Evolutionary conservation across 805 yeast species (phyloP).

Genomic region (Lipomyces anomalus): DNA sequence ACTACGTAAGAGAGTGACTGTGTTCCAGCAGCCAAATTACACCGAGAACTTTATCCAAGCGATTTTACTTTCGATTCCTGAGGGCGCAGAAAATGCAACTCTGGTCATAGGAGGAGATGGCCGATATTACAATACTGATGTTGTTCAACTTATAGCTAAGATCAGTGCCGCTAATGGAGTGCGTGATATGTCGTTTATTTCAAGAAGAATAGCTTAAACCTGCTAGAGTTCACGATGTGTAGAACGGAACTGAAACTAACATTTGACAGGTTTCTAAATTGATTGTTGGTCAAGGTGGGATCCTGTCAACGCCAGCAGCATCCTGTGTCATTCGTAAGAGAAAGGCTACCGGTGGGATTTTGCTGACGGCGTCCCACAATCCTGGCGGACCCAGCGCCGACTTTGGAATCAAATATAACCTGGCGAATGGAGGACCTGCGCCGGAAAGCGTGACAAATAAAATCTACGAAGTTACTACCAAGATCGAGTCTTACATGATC

Average conservation of each 20-base stretch:
- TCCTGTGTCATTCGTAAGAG: slow-evolving; percentile 81
- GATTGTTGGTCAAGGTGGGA: slow-evolving; percentile 81
- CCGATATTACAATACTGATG: slow-evolving; percentile 77
- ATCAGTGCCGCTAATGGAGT: slow-evolving; percentile 93
- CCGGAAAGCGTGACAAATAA: slow-evolving; percentile 90
- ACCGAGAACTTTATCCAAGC: slow-evolving; percentile 94
- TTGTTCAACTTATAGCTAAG: slow-evolving; percentile 72
- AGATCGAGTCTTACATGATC: slow-evolving; percentile 55
- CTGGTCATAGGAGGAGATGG: slow-evolving; percentile 97
- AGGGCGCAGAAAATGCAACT: slow-evolving; percentile 67
- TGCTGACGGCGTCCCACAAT: slow-evolving; percentile 92
- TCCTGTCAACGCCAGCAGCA: slow-evolving; percentile 93
- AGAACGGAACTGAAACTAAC: background rate
- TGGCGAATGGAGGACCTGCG: slow-evolving; percentile 96
- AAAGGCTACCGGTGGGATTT: slow-evolving; percentile 81
- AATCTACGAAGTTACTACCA: slow-evolving; percentile 65
- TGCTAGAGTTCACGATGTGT: slow-evolving; percentile 26
- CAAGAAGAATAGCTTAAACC: background rate
- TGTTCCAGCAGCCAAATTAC: slow-evolving; percentile 72
- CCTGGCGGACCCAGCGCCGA: slow-evolving; percentile 95
- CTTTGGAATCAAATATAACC: slow-evolving; percentile 91
- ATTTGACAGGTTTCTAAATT: slow-evolving; percentile 43
- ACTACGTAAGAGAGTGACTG: slow-evolving; percentile 80
- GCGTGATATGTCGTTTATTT: background rate
- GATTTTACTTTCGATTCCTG: slow-evolving; percentile 79